Conservation (phyloP, 345 rosid species). For the Anacardium occidentale region DNA sequence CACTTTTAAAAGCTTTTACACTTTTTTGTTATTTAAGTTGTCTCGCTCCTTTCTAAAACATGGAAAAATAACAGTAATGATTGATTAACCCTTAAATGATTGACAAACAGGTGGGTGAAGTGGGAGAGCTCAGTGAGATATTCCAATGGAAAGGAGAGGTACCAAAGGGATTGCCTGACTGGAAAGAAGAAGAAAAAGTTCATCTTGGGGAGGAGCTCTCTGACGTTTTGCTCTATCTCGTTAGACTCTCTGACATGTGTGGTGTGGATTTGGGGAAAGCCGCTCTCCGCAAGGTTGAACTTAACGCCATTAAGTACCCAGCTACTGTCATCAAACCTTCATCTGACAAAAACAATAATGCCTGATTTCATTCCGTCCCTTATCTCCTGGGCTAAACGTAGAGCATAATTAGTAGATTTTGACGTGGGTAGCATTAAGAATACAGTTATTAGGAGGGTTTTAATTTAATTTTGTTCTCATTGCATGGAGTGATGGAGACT, state of each 20-base stretch:
- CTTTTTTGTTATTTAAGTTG: not conserved
- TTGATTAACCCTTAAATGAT: not conserved
- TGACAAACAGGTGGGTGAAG: slow-evolving; percentile 72
- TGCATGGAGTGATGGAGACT: not conserved
- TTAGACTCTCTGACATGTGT: slow-evolving; percentile 81
- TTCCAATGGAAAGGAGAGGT: slow-evolving; percentile 99
- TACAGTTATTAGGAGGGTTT: not conserved
- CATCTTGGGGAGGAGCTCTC: slow-evolving; percentile 92
- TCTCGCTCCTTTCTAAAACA: not conserved
- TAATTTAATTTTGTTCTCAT: not conserved
- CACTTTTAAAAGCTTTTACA: not conserved
- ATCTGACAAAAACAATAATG: slow-evolving; percentile 4
- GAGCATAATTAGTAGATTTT: no score
- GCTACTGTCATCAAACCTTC: slow-evolving; percentile 22
- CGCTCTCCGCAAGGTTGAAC: slow-evolving; percentile 67
- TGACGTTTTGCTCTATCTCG: slow-evolving; percentile 83
- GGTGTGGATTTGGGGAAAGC: slow-evolving; percentile 83
- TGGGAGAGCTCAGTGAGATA: slow-evolving; percentile 90
- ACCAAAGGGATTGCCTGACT: slow-evolving; percentile 71
- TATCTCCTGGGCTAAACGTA: no score
- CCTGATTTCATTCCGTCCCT: not conserved
- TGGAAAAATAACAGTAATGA: not conserved
- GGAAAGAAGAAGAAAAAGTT: slow-evolving; percentile 82
- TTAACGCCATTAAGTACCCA: slow-evolving; percentile 89
- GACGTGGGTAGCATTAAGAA: not conserved